These are phyloP conservation scores for Globisporangium yorkense DNA, from an alignment of 352 stramenopile genomes.

Conservation along the genomic window DNA sequence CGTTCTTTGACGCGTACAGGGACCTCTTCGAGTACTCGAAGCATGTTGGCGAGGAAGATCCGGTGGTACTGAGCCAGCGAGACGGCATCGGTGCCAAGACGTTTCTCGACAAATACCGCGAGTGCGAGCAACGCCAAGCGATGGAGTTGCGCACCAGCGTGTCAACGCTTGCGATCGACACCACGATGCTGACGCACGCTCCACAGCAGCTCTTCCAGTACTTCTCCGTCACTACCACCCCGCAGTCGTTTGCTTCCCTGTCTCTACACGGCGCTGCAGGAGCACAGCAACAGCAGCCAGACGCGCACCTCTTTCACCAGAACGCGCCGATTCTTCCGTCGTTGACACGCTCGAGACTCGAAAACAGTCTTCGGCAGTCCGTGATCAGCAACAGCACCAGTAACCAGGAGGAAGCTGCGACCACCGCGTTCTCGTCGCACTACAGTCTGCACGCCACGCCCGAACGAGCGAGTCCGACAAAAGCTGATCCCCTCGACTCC, in stretches of 20 bases:
- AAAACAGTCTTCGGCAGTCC: conserved; percentile 12
- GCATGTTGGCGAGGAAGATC: conserved; percentile 23
- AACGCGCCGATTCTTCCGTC: neutral
- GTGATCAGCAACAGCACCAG: conserved; percentile 4
- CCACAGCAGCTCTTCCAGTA: neutral
- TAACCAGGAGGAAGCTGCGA: conserved; percentile 9
- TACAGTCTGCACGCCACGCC: neutral
- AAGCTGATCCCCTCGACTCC: neutral
- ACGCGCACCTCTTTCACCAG: neutral
- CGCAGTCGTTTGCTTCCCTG: neutral
- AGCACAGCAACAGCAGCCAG: neutral
- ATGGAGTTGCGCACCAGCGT: conserved; percentile 4
- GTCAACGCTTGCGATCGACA: conserved; percentile 4
- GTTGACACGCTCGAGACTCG: conserved; percentile 8
- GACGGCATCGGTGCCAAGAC: conserved; percentile 19
- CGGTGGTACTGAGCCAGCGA: conserved; percentile 4
- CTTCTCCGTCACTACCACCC: neutral
- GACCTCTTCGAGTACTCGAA: conserved; percentile 67
- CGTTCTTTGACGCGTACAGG: conserved; percentile 58
- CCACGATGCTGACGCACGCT: neutral
- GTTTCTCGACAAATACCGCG: conserved; percentile 46
- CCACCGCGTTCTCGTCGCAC: neutral
- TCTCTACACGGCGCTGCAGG: neutral
- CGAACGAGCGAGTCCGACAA: neutral
- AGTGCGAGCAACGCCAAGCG: conserved; percentile 27